These are phyloP conservation scores for Pneumocystis carinii DNA, from an alignment of 1,139 yeast genomes.

Conservation along the genomic window DNA sequence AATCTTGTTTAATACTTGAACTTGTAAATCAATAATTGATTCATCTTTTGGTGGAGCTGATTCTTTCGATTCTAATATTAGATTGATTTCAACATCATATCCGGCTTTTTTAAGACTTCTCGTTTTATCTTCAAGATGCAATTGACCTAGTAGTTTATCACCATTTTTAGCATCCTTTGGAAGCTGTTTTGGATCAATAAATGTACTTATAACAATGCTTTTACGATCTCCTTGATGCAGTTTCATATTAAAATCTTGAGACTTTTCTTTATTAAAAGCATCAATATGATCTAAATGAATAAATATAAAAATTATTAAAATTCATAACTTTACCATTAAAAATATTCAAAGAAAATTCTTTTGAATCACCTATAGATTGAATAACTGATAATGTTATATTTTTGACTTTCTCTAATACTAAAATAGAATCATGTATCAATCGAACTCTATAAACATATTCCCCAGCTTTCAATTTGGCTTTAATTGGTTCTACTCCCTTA, in stretches of 20 bases:
- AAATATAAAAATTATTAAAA: background rate
- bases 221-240: constrained; percentile 3
- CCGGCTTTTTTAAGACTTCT: background rate
- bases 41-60: background rate
- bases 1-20: constrained; percentile 8
- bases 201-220: constrained; percentile 8
- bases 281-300: constrained; percentile 4
- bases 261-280: constrained; percentile 7
- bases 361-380: constrained; percentile 4
- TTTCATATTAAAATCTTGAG: constrained; percentile 6
- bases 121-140: background rate
- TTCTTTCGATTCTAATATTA: constrained; percentile 3
- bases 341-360: constrained; percentile 9
- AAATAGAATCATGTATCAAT: constrained; percentile 7
- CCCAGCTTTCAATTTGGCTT: constrained; percentile 8
- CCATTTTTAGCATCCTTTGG: constrained; percentile 11
- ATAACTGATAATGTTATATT: constrained; percentile 4
- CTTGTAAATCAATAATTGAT: constrained; percentile 7
- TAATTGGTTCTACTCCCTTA: constrained; percentile 8
- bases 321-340: constrained; percentile 1
- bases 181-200: constrained; percentile 3
- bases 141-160: constrained; percentile 7
- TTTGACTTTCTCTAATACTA: constrained; percentile 8
- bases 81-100: background rate
- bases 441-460: constrained; percentile 7